Conservation (phyloP, 495 filamentous ascomycete genomes). For the Hapsidospora chrysogenum region DNA sequence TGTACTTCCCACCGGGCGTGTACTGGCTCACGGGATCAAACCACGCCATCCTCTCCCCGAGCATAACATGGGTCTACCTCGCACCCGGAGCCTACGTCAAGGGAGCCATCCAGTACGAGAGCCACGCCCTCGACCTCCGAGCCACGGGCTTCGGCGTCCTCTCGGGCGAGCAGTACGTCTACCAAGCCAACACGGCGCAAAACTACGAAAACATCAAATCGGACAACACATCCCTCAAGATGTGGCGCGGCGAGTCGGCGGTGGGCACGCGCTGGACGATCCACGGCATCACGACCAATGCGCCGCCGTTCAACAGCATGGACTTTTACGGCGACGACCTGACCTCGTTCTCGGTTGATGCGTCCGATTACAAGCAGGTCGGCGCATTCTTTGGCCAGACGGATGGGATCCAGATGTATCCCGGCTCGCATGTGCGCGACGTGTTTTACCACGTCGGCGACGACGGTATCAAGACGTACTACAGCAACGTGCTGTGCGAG, state of each 20-base stretch:
- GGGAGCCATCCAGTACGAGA: background rate
- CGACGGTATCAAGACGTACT: background rate
- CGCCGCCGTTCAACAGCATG: background rate
- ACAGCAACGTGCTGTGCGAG: background rate
- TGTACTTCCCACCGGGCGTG: background rate
- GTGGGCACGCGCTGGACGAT: background rate
- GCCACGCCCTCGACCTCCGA: background rate
- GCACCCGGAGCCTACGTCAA: background rate
- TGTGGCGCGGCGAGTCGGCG: background rate
- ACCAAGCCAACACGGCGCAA: background rate
- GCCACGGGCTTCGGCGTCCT: background rate
- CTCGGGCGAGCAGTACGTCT: background rate
- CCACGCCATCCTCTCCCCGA: background rate
- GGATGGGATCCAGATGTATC: background rate
- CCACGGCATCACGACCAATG: background rate
- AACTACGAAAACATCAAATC: background rate
- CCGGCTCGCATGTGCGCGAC: background rate
- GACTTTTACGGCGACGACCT: background rate
- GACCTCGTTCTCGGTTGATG: background rate
- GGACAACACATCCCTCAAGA: background rate
- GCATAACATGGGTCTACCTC: background rate
- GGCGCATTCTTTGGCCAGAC: background rate
- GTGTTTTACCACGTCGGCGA: background rate
- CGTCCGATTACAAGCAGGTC: background rate
- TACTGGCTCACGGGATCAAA: background rate